Evolutionary conservation across 208 protist species (phyloP), one percentile per base, ranked within the genome.

Genomic region (Acanthamoeba quina): DNA sequence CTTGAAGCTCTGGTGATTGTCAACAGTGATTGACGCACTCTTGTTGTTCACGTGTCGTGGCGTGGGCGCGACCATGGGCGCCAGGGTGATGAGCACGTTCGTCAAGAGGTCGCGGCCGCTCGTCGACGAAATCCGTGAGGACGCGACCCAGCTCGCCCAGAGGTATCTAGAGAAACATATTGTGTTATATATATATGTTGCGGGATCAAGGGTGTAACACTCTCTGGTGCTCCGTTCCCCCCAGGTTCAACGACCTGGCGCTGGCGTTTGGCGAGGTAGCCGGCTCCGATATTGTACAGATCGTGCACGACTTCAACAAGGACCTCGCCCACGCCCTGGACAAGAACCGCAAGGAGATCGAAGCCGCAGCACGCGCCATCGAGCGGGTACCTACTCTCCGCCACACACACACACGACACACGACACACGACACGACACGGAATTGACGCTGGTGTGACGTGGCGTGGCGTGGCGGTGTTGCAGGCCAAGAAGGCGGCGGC

Each of bases 261-360:
- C 11, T 56, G 47, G 24, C 29, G 5, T 85, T 85, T 31, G 76
- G 76, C 19, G 76, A 85, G 76, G 47, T 85, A 21, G 9, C 47
- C 17, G 76, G 76, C 76, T 58, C 47, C 26, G 76, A 85, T 85
- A 31, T 85, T 19, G 29, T 85, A 58, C 76, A 85, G 76, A 49
- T 85, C 47, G 76, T 85, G 76, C 76, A 85, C 37, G 76, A 85
- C 47, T 85, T 85, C 47, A 58, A 31, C 76, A 85, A 85, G 47
- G 76, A 85, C 29, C 76, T 85, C 17, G 6, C 15, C 24, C 37
- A 56, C 37, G 76, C 76, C 76, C 44, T 85, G 9, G 76, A 85
- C 37, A 47, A 85, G 29, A 85, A 85, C 37, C 76, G 41, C 37
- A 85, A 85, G 76, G 76, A 85, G 29, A 56, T 85, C 17, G 76